Percentiles rank a stretch among this genome's conserved stretches.
Evolutionary conservation across 352 stramenopile genomes (phyloP).

Genomic region (Blastocystis hominis): DNA sequence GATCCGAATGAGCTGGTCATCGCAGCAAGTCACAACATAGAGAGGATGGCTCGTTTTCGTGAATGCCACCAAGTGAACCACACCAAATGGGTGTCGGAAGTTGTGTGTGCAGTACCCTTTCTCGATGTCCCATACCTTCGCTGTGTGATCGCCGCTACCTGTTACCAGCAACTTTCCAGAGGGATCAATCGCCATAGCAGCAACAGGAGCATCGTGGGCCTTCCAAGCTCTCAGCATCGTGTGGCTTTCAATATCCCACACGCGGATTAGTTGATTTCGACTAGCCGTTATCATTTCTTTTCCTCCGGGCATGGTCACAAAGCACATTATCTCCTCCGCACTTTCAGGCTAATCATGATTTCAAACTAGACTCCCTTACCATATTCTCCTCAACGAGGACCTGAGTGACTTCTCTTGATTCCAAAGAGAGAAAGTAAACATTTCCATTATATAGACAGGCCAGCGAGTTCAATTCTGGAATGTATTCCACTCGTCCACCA

Average conservation of each 20-base stretch:
- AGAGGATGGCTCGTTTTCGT: slow-evolving; percentile 69
- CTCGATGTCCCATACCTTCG: slow-evolving; percentile 71
- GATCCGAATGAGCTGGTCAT: slow-evolving; percentile 70
- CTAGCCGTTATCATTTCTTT: slow-evolving; percentile 75
- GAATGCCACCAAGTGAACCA: slow-evolving; percentile 76
- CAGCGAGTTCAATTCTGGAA: slow-evolving; percentile 13
- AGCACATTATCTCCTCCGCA: slow-evolving; percentile 74
- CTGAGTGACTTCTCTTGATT: slow-evolving; percentile 22
- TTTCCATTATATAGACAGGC: slow-evolving; percentile 52
- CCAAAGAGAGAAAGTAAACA: slow-evolving; percentile 41
- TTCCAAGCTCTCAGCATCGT: slow-evolving; percentile 39
- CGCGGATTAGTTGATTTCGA: slow-evolving; percentile 71
- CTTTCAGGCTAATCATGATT: slow-evolving; percentile 60
- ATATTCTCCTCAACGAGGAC: slow-evolving; percentile 33
- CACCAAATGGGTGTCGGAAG: slow-evolving; percentile 71
- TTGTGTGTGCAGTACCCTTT: slow-evolving; percentile 79
- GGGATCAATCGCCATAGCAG: slow-evolving; percentile 76
- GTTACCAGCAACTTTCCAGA: slow-evolving; percentile 83
- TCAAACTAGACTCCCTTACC: neutral
- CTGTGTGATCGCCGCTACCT: slow-evolving; percentile 76
- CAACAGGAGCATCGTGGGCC: slow-evolving; percentile 69
- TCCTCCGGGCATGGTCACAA: slow-evolving; percentile 68
- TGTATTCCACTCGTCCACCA: slow-evolving; percentile 39
- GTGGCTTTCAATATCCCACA: slow-evolving; percentile 72
- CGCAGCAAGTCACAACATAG: slow-evolving; percentile 71